A percentile compares a stretch with the other conserved stretches of the same genome.
These are phyloP conservation scores for Trypanosoma brucei DNA, from an alignment of 208 protist genomes.

Conservation along the genomic window DNA sequence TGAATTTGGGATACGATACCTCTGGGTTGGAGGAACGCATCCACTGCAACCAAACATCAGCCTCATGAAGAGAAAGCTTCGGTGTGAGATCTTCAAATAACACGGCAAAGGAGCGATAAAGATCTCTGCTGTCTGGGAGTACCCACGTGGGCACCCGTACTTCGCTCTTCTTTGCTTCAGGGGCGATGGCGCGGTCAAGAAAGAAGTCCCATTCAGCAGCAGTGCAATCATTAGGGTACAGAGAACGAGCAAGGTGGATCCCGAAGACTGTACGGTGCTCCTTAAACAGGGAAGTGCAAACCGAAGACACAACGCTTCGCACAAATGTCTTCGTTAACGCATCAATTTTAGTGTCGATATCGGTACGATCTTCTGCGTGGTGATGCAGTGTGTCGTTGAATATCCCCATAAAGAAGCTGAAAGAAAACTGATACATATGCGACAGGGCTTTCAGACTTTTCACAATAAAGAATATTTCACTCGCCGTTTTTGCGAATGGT, in stretches of 20 bases:
- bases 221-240: conserved; percentile 60
- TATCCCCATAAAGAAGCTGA: conserved; percentile 88
- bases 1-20: conserved; percentile 73
- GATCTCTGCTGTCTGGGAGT: conserved; percentile 73
- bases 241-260: conserved; percentile 90
- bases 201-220: conserved; percentile 93
- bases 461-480: conserved; percentile 92
- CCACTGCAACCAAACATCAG: conserved; percentile 91
- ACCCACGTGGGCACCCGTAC: conserved; percentile 87
- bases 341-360: conserved; percentile 84
- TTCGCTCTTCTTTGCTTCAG: conserved; percentile 55
- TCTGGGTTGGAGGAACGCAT: conserved; percentile 84
- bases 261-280: conserved; percentile 94
- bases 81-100: conserved; percentile 67
- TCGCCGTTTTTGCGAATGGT: conserved; percentile 88
- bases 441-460: conserved; percentile 87
- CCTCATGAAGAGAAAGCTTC: conserved; percentile 79
- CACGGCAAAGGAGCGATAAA: conserved; percentile 69
- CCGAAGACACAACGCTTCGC: conserved; percentile 66
- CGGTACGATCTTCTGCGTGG: conserved; percentile 70
- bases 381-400: conserved; percentile 61
- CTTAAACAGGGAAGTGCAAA: conserved; percentile 93
- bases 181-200: conserved; percentile 54
- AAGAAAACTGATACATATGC: conserved; percentile 97
- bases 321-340: conserved; percentile 78